Percentiles rank a stretch among this genome's conserved stretches.
Evolutionary conservation across 768 basidiomycete genomes (phyloP).

Genomic region (Hortiboletus flavorubellus): DNA sequence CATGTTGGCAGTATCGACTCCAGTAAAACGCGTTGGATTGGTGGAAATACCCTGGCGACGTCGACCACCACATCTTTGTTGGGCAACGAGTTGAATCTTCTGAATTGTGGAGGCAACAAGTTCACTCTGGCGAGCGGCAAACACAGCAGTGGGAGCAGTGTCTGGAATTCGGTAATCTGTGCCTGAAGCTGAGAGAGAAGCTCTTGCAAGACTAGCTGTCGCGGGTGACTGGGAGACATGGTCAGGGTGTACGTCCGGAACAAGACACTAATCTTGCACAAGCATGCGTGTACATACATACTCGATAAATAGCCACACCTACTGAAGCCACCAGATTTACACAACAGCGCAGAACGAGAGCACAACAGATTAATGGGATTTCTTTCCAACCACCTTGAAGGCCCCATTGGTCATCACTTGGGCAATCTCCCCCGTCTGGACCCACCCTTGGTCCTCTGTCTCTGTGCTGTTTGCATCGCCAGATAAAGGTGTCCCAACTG

Average conservation of each 20-base stretch:
- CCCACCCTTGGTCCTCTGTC: constrained; percentile 43
- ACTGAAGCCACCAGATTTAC: background rate
- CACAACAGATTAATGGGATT: background rate
- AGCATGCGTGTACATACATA: background rate
- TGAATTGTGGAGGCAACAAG: constrained; percentile 59
- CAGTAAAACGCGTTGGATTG: constrained; percentile 64
- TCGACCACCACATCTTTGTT: constrained; percentile 17
- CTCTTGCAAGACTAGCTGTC: constrained; percentile 25
- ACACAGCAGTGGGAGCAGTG: constrained; percentile 53
- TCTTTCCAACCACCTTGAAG: constrained; percentile 39
- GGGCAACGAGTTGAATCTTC: constrained; percentile 40
- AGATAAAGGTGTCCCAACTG: constrained; percentile 53
- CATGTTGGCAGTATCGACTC: constrained; percentile 68
- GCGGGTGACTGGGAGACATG: constrained; percentile 12
- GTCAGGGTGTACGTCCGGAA: background rate
- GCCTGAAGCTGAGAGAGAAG: constrained; percentile 43
- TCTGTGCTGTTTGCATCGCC: constrained; percentile 32
- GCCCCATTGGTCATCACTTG: constrained; percentile 65
- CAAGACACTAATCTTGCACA: background rate
- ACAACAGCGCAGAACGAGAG: background rate
- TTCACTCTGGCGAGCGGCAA: constrained; percentile 55
- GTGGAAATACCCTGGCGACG: constrained; percentile 38
- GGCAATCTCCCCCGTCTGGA: constrained; percentile 40
- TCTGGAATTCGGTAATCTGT: constrained; percentile 46
- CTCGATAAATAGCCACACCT: background rate